Evolutionary conservation across 352 stramenopile species (phyloP), one percentile per base, ranked within the genome.

Genomic region (Globisporangium okanoganense): DNA sequence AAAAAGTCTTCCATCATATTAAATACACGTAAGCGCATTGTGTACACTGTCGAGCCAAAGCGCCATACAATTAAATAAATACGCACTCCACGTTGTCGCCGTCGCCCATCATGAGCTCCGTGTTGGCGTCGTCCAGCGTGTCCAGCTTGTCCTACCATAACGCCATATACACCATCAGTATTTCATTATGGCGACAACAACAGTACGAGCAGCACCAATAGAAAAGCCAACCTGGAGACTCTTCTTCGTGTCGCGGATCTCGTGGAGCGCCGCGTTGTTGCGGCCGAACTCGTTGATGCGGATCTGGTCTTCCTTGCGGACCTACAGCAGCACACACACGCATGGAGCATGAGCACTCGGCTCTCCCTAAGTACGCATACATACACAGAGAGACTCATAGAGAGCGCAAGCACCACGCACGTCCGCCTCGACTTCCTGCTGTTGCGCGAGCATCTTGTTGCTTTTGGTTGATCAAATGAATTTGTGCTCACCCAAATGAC

Each of bases 251-350:
- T 89, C 85, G 67, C 87, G 79, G 45, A 98, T 83, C 73, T 99
- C 94, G 69, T 97, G 75, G 61, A 98, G 76, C 45, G 87, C 72
- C 33, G 93, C 93, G 80, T 99, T 99, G 70, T 99, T 90, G 61
- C 90, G 80, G 60, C 95, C 97, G 75, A 99, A 99, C 72, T 98
- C 94, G 75, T 99, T 99, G 70, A 99, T 99, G 50, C 88, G 85
- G 67, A 98, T 71, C 80, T 99, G 97, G 79, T 99, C 97, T 76
- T 98, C 92, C 62, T 87, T 85, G 53, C 94, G 90, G 54, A 99
- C 96, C 89, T 99, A 38, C 36, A 43, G 36, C 13, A 43, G 5
- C 33, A 38, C 33, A 7, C 35, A 41, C 35, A 41, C 3, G 13
- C 9, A 41, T 13, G n/a, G n/a, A n/a, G 13, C 3, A 43, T 43